Base-by-base conservation (phyloP, 2,329 filamentous ascomycete species). In the Periconia sp. region DNA sequence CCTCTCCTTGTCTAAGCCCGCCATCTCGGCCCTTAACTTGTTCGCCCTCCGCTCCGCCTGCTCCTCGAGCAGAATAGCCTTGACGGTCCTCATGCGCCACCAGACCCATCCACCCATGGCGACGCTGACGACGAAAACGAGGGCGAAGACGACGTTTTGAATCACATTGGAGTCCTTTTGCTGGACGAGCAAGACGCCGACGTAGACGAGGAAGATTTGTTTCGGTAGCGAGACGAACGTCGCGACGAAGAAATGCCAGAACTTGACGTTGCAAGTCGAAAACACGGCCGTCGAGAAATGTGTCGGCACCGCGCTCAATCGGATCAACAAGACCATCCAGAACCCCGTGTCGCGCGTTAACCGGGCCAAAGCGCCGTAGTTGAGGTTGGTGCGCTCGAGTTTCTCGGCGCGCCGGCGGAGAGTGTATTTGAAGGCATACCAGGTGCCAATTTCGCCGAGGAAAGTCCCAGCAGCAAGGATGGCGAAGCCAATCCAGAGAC, bases 281-380 rank as follows among this genome's bases (percentile, higher is more conserved):
- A 72, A 72, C 1, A 71, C 69, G 41, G 69, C 70, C 17, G 69
- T 71, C 18, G 63, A 67, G 55, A 72, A 71, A 55, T 72, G 70
- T 35, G 67, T 60, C 9, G 70, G 70, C 27, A 71, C 63, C n/a
- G 68, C 70, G 35, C 62, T 66, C 8, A 72, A 60, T 8, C 70
- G 68, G 49, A 72, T 72, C 19, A 72, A 33, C 11, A 72, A 62
- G 20, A 72, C 68, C 30, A 72, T 69, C 57, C 64, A 58, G 56
- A 71, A 72, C 7, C 69, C 69, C 27, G 64, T 66, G 44, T 72
- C 70, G 41, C 70, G 63, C 3, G 68, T 71, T 8, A 72, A 53
- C 50, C 70, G 65, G 14, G 70, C 70, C 59, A 72, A 61, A 19
- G 69, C 69, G 30, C 70, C 70, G 47, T 71, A 72, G 52, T 71